phyloP scores from a whole-genome alignment of 257 asterid genomes.

The Ophiorrhiza pumila region DNA sequence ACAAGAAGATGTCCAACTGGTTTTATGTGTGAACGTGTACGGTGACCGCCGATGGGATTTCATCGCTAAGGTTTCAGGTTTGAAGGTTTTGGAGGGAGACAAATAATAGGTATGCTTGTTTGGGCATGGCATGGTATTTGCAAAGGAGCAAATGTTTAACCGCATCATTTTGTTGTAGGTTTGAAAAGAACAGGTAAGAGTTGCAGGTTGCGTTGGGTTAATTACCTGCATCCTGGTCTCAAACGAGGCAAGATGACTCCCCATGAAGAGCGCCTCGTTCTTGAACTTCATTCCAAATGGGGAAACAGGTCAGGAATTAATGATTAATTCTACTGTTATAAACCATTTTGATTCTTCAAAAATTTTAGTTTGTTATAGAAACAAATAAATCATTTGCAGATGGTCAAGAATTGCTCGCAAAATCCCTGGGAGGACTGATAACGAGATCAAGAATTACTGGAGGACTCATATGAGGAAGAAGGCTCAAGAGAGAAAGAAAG shows the following conservation, averaged over 20 bases:
- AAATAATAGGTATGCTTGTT: constrained; percentile 72
- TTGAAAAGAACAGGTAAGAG: constrained; percentile 86
- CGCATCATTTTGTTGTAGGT: constrained; percentile 40
- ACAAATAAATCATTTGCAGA: constrained; percentile 27
- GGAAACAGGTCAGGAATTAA: constrained; percentile 60
- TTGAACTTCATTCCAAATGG: constrained; percentile 78
- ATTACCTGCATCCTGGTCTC: constrained; percentile 80
- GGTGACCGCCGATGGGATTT: constrained; percentile 98
- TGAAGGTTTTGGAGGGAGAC: constrained; percentile 98
- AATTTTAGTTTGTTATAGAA: too few relatives aligned
- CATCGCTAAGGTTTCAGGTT: constrained; percentile 98
- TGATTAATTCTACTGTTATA: too few relatives aligned
- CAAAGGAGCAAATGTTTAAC: constrained; percentile 24
- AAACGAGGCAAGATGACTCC: constrained; percentile 84
- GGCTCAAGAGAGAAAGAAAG: constrained; percentile 68
- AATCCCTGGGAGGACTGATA: constrained; percentile 91
- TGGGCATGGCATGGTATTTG: constrained; percentile 48
- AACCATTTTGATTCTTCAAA: too few relatives aligned
- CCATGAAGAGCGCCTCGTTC: constrained; percentile 68
- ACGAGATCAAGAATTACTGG: constrained; percentile 94
- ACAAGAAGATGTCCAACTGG: constrained; percentile 77
- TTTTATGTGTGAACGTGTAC: constrained; percentile 72
- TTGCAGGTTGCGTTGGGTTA: constrained; percentile 95
- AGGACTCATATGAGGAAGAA: constrained; percentile 84
- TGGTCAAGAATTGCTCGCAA: constrained; percentile 93